Conservation (phyloP, 495 filamentous ascomycete genomes). For the Tuber umbilicatum region DNA sequence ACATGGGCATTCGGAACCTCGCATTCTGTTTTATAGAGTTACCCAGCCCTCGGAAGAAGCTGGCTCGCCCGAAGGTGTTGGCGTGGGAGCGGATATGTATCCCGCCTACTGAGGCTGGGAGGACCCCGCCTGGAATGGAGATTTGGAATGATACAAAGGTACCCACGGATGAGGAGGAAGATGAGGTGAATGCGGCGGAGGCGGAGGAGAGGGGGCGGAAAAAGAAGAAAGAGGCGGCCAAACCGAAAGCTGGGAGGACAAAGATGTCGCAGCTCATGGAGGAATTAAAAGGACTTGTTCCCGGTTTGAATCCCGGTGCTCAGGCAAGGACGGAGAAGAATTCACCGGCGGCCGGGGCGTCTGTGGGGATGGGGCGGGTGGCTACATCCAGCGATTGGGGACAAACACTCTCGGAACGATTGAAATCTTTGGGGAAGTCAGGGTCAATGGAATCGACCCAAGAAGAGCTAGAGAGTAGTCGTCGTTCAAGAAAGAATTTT, state of each 20-base stretch:
- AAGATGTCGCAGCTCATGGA: neutral
- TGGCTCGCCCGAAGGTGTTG: conserved; percentile 37
- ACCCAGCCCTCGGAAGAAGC: conserved; percentile 20
- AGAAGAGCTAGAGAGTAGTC: neutral
- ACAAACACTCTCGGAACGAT: neutral
- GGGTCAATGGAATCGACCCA: neutral
- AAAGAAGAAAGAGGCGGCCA: neutral
- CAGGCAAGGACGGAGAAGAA: conserved; percentile 27
- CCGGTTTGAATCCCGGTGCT: neutral
- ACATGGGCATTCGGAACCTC: conserved; percentile 81
- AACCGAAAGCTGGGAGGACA: neutral
- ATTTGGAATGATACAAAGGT: conserved; percentile 10
- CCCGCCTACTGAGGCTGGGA: conserved; percentile 7
- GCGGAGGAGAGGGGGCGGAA: neutral
- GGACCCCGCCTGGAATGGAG: neutral
- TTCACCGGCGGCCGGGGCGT: neutral
- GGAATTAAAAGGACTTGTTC: neutral
- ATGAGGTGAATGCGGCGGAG: neutral
- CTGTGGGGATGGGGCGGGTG: neutral
- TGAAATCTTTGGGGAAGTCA: neutral
- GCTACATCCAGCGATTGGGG: neutral
- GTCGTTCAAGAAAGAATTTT: neutral
- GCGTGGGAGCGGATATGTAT: conserved; percentile 45
- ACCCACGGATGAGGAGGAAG: neutral
- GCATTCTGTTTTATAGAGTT: conserved; percentile 62